A percentile compares a stretch with the other conserved stretches of the same genome.
Conservation (phyloP, 2,329 filamentous ascomycete genomes). For the Verticillium longisporum region DNA sequence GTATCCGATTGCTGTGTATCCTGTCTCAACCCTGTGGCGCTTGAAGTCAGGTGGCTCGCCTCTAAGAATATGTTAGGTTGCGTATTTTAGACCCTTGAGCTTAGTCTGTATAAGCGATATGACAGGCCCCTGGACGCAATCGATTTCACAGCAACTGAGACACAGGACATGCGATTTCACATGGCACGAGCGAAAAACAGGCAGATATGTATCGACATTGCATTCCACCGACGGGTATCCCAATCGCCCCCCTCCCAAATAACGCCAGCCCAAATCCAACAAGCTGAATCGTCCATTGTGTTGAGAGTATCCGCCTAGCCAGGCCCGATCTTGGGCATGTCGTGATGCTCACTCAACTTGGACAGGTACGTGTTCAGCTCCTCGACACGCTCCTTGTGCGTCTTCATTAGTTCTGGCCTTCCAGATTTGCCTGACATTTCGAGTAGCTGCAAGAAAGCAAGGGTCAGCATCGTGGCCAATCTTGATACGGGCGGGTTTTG, state of each 20-base stretch:
- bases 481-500: not conserved
- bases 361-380: constrained; percentile 92
- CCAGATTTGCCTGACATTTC: constrained; percentile 61
- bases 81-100: too few relatives aligned
- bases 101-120: too few relatives aligned
- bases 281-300: not conserved
- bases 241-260: constrained; percentile 15
- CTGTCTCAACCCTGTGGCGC: too few relatives aligned
- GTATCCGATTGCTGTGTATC: too few relatives aligned
- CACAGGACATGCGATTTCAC: too few relatives aligned
- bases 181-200: not conserved
- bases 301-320: constrained; percentile 28
- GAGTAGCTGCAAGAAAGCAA: constrained; percentile 52
- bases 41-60: too few relatives aligned
- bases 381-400: constrained; percentile 93
- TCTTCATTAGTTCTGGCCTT: constrained; percentile 77
- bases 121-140: too few relatives aligned
- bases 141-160: too few relatives aligned
- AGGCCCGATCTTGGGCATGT: constrained; percentile 72
- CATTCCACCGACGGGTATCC: constrained; percentile 6
- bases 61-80: too few relatives aligned
- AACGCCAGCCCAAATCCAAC: not conserved
- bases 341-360: constrained; percentile 90
- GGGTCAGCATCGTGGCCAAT: not conserved
- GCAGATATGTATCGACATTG: not conserved